These are phyloP conservation scores for Panellus pusillus DNA, from an alignment of 768 basidiomycete species.

Conservation along the genomic window DNA sequence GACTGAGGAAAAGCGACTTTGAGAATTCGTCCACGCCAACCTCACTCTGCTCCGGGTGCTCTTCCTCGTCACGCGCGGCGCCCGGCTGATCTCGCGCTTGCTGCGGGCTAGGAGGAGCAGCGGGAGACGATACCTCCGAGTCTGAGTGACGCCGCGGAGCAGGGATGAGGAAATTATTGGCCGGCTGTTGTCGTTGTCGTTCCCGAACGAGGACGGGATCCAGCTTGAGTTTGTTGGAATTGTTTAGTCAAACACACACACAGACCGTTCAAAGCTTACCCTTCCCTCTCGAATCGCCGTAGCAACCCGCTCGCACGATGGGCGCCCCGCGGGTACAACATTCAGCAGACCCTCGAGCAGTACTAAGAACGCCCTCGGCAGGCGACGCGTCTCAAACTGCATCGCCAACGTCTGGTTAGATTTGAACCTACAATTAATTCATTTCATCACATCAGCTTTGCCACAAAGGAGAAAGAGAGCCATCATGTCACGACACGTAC, in stretches of 20 bases:
- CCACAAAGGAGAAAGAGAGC: not conserved
- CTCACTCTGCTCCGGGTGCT: not conserved
- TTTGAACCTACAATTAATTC: slow-evolving; percentile 40
- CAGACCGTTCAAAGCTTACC: slow-evolving; percentile 43
- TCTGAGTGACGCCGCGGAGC: slow-evolving; percentile 7
- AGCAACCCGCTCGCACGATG: slow-evolving; percentile 72
- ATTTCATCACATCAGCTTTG: not conserved
- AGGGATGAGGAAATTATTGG: slow-evolving; percentile 11
- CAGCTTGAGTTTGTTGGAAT: slow-evolving; percentile 1
- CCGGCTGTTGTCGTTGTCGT: not conserved
- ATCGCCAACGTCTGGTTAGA: slow-evolving; percentile 50
- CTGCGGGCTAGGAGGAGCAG: too few relatives aligned
- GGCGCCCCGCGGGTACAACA: slow-evolving; percentile 58
- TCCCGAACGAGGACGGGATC: slow-evolving; percentile 2
- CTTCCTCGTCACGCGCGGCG: too few relatives aligned
- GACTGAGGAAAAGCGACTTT: slow-evolving; percentile 3
- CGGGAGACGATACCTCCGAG: not conserved
- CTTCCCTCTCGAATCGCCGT: slow-evolving; percentile 67
- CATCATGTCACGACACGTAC: slow-evolving; percentile 34
- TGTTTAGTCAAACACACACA: not conserved
- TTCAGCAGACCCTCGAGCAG: slow-evolving; percentile 73
- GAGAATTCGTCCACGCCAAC: slow-evolving; percentile 4
- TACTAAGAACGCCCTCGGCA: slow-evolving; percentile 70
- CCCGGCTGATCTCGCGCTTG: too few relatives aligned
- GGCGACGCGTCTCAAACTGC: slow-evolving; percentile 66